A percentile compares a stretch with the other conserved stretches of the same genome.
phyloP scores from a whole-genome alignment of 1,139 yeast genomes.

The Blastobotrys capitulatus region DNA sequence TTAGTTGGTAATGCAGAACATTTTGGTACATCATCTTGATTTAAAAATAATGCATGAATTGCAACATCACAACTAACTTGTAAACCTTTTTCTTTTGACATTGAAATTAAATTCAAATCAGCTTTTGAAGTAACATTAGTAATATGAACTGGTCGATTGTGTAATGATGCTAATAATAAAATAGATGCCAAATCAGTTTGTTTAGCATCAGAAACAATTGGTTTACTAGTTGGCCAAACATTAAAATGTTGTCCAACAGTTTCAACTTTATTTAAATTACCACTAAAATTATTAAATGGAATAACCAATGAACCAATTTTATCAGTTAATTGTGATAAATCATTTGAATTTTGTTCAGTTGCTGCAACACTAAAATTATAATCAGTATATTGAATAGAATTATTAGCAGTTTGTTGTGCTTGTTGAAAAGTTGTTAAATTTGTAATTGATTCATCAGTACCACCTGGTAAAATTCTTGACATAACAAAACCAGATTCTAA shows the following conservation, averaged over 20 bases:
- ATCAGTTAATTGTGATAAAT: conserved; percentile 56
- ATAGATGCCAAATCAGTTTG: conserved; percentile 90
- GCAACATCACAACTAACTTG: conserved; percentile 89
- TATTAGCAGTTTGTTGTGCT: conserved; percentile 43
- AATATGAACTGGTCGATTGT: conserved; percentile 79
- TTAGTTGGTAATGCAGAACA: conserved; percentile 70
- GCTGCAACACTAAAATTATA: conserved; percentile 82
- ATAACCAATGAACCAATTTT: conserved; percentile 75
- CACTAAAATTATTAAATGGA: conserved; percentile 70
- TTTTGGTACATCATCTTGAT: conserved; percentile 66
- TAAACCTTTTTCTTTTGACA: conserved; percentile 79
- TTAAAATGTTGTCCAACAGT: conserved; percentile 74
- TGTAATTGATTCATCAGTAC: conserved; percentile 57
- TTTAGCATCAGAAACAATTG: conserved; percentile 87
- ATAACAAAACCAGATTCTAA: conserved; percentile 87
- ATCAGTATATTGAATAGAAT: conserved; percentile 65
- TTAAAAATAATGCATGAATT: conserved; percentile 70
- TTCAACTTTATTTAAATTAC: conserved; percentile 57
- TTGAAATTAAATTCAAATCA: conserved; percentile 75
- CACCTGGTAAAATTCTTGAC: conserved; percentile 72
- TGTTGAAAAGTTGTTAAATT: conserved; percentile 60
- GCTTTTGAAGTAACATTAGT: conserved; percentile 78
- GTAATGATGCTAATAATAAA: conserved; percentile 81
- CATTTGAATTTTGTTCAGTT: conserved; percentile 58
- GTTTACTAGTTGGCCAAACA: conserved; percentile 79